phyloP scores from a whole-genome alignment of 768 basidiomycete genomes.

The Kwoniella botswanensis region DNA sequence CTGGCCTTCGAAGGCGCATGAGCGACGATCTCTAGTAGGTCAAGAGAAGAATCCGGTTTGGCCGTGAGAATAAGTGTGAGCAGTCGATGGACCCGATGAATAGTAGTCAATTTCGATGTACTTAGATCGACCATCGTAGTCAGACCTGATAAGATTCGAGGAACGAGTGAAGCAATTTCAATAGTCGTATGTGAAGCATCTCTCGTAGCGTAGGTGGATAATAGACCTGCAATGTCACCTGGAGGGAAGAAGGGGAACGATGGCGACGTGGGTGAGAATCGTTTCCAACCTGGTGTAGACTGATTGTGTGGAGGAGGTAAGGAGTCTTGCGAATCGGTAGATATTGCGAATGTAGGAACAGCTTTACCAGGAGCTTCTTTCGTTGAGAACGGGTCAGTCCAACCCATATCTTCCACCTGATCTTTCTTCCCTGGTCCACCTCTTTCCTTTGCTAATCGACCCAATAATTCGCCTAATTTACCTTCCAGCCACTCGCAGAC shows the following conservation, averaged over 20 bases:
- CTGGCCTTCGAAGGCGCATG: slow-evolving; percentile 68
- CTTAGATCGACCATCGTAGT: slow-evolving; percentile 65
- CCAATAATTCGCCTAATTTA: slow-evolving; percentile 66
- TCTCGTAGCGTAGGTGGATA: slow-evolving; percentile 66
- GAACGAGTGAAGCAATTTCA: slow-evolving; percentile 65
- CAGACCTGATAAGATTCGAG: slow-evolving; percentile 69
- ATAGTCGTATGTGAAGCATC: slow-evolving; percentile 64
- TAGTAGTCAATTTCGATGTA: slow-evolving; percentile 57
- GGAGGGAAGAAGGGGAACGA: slow-evolving; percentile 23
- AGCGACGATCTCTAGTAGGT: slow-evolving; percentile 73
- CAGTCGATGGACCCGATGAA: slow-evolving; percentile 65
- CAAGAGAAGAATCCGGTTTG: slow-evolving; percentile 73
- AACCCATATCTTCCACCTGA: slow-evolving; percentile 11
- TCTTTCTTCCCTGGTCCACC: slow-evolving; percentile 30
- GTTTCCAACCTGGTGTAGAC: slow-evolving; percentile 44
- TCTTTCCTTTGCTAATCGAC: slow-evolving; percentile 25
- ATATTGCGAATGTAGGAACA: slow-evolving; percentile 33
- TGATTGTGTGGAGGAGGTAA: slow-evolving; percentile 22
- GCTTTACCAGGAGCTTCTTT: slow-evolving; percentile 11
- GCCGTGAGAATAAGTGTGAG: slow-evolving; percentile 64
- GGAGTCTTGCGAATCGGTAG: slow-evolving; percentile 24
- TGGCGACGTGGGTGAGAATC: slow-evolving; percentile 36
- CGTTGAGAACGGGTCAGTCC: slow-evolving; percentile 29
- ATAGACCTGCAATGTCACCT: slow-evolving; percentile 25
- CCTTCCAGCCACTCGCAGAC: slow-evolving; percentile 74